phyloP scores from a whole-genome alignment of 306 rosid species.

The Malus asiatica region DNA sequence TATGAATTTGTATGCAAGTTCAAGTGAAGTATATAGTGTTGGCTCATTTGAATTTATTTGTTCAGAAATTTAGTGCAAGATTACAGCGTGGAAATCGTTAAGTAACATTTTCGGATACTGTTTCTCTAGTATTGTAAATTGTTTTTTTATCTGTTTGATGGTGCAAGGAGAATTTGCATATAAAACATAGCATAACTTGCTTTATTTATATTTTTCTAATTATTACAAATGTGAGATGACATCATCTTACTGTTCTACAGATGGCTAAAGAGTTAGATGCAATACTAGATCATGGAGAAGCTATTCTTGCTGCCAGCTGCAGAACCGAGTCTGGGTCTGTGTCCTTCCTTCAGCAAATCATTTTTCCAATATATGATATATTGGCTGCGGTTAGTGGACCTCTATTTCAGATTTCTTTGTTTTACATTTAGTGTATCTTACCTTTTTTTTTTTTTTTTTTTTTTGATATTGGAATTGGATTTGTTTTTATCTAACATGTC shows the following conservation, averaged over 20 bases:
- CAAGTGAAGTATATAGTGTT: neutral
- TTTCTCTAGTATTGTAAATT: neutral
- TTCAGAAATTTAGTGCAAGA: neutral
- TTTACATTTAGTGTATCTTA: neutral
- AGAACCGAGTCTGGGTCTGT: conserved; percentile 39
- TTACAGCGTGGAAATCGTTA: neutral
- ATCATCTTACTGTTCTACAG: conserved; percentile 30
- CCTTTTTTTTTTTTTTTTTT: neutral
- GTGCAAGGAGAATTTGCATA: neutral
- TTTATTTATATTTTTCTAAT: neutral
- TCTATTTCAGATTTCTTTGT: conserved; percentile 5
- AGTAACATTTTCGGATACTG: neutral
- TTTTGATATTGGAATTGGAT: neutral
- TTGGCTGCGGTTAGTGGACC: conserved; percentile 48
- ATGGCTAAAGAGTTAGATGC: conserved; percentile 96
- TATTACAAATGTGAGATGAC: neutral
- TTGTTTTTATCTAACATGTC: neutral
- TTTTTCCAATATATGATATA: conserved; percentile 51
- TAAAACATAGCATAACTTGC: neutral
- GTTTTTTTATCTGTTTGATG: neutral
- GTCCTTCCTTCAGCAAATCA: conserved; percentile 63
- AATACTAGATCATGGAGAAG: conserved; percentile 80
- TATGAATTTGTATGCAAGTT: neutral
- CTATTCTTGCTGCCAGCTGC: conserved; percentile 51
- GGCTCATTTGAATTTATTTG: neutral